Conservation (phyloP, 2,329 filamentous ascomycete species). For the Beauveria caledonica region DNA sequence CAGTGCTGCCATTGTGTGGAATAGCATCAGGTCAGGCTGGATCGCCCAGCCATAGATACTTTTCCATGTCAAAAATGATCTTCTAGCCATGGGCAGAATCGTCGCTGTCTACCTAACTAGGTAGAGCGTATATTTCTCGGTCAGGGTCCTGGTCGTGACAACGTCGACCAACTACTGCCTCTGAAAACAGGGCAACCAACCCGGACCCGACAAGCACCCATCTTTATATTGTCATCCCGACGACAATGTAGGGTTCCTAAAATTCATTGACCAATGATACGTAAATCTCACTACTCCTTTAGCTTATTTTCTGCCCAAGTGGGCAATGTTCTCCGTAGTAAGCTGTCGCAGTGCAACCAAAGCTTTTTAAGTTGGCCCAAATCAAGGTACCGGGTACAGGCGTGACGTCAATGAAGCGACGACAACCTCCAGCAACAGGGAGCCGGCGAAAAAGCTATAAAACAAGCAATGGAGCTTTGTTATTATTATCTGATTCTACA, state of each 20-base stretch:
- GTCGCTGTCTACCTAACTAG: too few relatives aligned
- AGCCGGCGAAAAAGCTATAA: neutral
- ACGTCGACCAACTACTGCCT: too few relatives aligned
- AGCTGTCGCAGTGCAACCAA: too few relatives aligned
- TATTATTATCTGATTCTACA: neutral
- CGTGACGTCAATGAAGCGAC: slow-evolving; percentile 7
- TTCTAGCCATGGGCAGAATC: too few relatives aligned
- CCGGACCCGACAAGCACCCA: too few relatives aligned
- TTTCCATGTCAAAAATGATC: too few relatives aligned
- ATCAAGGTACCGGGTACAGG: slow-evolving; percentile 4
- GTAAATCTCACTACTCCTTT: neutral
- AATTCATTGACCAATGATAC: neutral
- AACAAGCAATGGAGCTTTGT: neutral
- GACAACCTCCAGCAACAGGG: neutral
- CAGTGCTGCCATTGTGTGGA: neutral
- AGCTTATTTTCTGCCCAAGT: neutral
- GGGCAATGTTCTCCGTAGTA: neutral
- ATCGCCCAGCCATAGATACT: too few relatives aligned
- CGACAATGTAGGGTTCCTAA: neutral
- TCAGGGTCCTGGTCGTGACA: too few relatives aligned
- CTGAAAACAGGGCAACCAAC: too few relatives aligned
- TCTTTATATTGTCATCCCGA: too few relatives aligned
- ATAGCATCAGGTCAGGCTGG: neutral
- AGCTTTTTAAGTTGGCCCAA: neutral
- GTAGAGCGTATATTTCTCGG: too few relatives aligned